Conservation (phyloP, 1,139 yeast genomes). For the Pichia cactophila region DNA sequence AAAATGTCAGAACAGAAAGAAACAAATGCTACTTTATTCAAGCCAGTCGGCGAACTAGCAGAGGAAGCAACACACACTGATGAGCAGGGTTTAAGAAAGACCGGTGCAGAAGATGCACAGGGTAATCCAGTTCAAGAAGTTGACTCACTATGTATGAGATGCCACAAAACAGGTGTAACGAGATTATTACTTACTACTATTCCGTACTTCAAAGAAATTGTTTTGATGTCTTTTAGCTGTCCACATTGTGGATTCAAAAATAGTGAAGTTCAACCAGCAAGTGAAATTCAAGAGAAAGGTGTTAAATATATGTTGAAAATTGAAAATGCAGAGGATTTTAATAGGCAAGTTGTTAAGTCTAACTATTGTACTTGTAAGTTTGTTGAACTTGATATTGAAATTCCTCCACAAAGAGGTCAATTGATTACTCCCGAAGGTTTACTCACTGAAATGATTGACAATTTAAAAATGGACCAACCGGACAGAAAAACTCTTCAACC, state of each 20-base stretch:
- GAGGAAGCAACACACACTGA: conserved; percentile 10
- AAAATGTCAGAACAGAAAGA: conserved; percentile 17
- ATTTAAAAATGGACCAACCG: conserved; percentile 73
- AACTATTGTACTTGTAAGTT: conserved; percentile 82
- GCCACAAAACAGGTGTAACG: conserved; percentile 80
- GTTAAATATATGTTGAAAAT: conserved; percentile 63
- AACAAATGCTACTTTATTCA: conserved; percentile 38
- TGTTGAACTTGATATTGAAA: conserved; percentile 81
- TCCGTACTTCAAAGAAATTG: conserved; percentile 87
- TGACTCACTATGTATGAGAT: conserved; percentile 93
- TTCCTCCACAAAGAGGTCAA: conserved; percentile 93
- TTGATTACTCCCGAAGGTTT: conserved; percentile 89
- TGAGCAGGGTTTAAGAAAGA: conserved; percentile 33
- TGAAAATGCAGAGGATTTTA: conserved; percentile 67
- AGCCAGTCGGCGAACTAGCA: conserved; percentile 54
- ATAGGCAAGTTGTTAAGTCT: conserved; percentile 86
- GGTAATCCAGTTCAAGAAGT: conserved; percentile 97
- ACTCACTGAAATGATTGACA: conserved; percentile 75
- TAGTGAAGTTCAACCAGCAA: conserved; percentile 92
- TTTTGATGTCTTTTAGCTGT: conserved; percentile 92
- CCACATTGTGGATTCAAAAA: conserved; percentile 91
- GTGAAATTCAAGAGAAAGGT: conserved; percentile 83
- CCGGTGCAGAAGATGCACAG: conserved; percentile 72
- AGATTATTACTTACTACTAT: conserved; percentile 78
- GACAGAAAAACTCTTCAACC: conserved; percentile 67